These are phyloP conservation scores for Solanum raphanifolium DNA, from an alignment of 257 asterid genomes.

Conservation along the genomic window DNA sequence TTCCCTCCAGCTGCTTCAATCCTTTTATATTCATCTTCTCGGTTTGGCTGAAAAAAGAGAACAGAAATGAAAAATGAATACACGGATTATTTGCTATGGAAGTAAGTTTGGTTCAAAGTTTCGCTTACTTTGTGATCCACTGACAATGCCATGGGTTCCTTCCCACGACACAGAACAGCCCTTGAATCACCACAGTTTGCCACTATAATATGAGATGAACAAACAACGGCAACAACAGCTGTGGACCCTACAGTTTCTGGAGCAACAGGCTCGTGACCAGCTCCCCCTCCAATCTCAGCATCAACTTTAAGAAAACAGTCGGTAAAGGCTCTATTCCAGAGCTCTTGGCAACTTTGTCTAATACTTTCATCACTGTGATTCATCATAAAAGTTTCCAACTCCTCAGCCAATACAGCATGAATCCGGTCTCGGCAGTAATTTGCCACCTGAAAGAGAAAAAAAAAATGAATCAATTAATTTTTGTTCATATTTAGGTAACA, in stretches of 20 bases:
- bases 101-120: not conserved
- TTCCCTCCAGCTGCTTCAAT: slow-evolving; percentile 95
- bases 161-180: slow-evolving; percentile 93
- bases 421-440: slow-evolving; percentile 72
- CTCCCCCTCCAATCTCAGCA: slow-evolving; percentile 61
- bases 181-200: slow-evolving; percentile 94
- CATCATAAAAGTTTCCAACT: slow-evolving; percentile 37
- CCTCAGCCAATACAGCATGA: slow-evolving; percentile 62
- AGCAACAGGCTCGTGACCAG: slow-evolving; percentile 43
- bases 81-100: not conserved
- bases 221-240: slow-evolving; percentile 76
- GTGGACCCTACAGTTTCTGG: slow-evolving; percentile 98
- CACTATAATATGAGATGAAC: slow-evolving; percentile 92
- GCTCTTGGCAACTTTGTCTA: slow-evolving; percentile 37
- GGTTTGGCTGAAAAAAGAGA: slow-evolving; percentile 48
- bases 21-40: slow-evolving; percentile 90
- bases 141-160: slow-evolving; percentile 65
- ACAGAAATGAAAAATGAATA: slow-evolving; percentile 4
- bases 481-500: not conserved
- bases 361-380: slow-evolving; percentile 10
- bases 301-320: slow-evolving; percentile 78
- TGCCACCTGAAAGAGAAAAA: slow-evolving; percentile 55
- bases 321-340: slow-evolving; percentile 59
- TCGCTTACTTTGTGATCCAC: slow-evolving; percentile 73
- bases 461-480: not conserved